Evolutionary conservation across 2,329 filamentous ascomycete species (phyloP).

Genomic region (Ilyonectria sp.): DNA sequence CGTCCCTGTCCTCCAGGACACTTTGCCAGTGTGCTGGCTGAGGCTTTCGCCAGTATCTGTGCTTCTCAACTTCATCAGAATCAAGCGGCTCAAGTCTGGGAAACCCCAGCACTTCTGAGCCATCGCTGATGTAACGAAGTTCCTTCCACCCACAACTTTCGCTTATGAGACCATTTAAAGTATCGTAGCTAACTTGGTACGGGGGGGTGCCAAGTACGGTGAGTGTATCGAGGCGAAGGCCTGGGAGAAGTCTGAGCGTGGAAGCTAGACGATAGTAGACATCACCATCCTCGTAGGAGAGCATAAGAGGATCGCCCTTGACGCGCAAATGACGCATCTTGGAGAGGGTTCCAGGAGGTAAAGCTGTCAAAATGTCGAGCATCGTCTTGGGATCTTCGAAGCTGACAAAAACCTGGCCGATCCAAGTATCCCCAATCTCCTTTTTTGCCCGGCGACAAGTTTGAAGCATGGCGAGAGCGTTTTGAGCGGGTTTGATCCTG

Average conservation of each 20-base stretch:
- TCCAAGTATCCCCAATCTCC: slow-evolving; percentile 31
- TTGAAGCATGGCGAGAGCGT: slow-evolving; percentile 26
- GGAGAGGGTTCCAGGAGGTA: slow-evolving; percentile 10
- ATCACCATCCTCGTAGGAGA: not conserved
- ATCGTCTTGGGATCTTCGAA: slow-evolving; percentile 23
- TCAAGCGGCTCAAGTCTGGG: not conserved
- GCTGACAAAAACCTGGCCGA: slow-evolving; percentile 26
- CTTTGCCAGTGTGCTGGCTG: slow-evolving; percentile 25
- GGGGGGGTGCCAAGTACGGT: slow-evolving; percentile 1
- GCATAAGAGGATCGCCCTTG: not conserved
- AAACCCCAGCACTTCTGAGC: slow-evolving; percentile 17
- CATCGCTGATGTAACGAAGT: slow-evolving; percentile 27
- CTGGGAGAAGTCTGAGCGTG: slow-evolving; percentile 20
- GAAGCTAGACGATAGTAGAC: slow-evolving; percentile 12
- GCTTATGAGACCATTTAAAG: slow-evolving; percentile 16
- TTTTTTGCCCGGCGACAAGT: slow-evolving; percentile 23
- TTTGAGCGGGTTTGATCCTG: slow-evolving; percentile 1
- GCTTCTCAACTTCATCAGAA: not conserved
- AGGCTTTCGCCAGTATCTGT: slow-evolving; percentile 21
- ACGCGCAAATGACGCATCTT: slow-evolving; percentile 26
- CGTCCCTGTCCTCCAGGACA: slow-evolving; percentile 19
- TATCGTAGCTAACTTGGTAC: slow-evolving; percentile 6
- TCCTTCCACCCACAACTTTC: slow-evolving; percentile 30
- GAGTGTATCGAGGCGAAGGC: slow-evolving; percentile 29
- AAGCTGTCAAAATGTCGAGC: slow-evolving; percentile 22